Evolutionary conservation across 495 filamentous ascomycete genomes (phyloP), one percentile per base, ranked within the genome.

Genomic region (Copromyces sp.): DNA sequence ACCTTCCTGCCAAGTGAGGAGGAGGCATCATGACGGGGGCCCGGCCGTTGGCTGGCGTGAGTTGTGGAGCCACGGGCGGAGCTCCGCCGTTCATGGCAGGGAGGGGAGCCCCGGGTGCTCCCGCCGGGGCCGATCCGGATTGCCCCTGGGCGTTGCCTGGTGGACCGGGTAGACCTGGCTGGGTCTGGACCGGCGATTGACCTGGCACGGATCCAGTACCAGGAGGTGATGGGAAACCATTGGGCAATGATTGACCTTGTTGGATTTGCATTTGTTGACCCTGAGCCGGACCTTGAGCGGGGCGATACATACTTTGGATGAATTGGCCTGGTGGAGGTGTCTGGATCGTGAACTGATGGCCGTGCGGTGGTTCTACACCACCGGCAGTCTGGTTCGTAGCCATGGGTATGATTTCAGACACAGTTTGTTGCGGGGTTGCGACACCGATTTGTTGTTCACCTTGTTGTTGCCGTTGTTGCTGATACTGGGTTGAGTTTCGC

Each of bases 261-360:
- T 72, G 71, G 44, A 72, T 42, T 70, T 78, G 78, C 73, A 72
- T 73, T 59, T 70, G 77, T 45, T 70, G 77, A 42, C 59, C 72
- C 14, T 71, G 75, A 0, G 70, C 20, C 47, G 70, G 65, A 16
- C 59, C 71, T n/a, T 75, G 79, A 7, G 74, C 76, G 9, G 78
- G 78, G n/a, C 78, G 78, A 68, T 80, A 78, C 42, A 80, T 72
- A 41, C 73, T 76, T 68, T 76, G 77, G 8, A 74, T 71, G 17
- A 47, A 69, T 45, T 75, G 75, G 9, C 73, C 72, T 20, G 71
- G 40, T 16, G 70, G 73, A 17, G 75, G 74, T 5, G 71, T 47
- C 20, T 69, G 37, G 17, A 72, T 45, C 72, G 71, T 73, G 72
- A 75, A 75, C 24, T 74, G 35, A 37, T 5, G 73, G 59, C 42